Evolutionary conservation across 768 basidiomycete species (phyloP), one percentile per base, ranked within the genome.

Genomic region (Gymnopilus junonius): DNA sequence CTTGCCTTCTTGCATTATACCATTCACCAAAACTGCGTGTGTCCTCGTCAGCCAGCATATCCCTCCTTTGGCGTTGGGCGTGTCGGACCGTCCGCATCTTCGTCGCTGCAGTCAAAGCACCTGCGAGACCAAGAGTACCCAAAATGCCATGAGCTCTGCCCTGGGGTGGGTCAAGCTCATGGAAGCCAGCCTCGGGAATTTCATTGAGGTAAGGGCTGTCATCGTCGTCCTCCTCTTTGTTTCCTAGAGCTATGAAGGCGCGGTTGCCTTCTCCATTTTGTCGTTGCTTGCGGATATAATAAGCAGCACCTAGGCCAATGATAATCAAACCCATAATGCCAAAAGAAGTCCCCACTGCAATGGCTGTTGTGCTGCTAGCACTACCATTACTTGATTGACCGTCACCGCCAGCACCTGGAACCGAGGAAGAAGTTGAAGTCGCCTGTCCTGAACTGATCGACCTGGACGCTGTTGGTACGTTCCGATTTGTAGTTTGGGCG

Each of bases 21-120:
- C 78, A 79, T 21, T 75, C 75, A 14, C 75, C 74, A 65, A 90
- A 86, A 15, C 85, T 82, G 8, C 81, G 79, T 2, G 82, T 79
- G 67, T 93, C 92, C 73, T 93, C 92, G 58, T 94, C 91, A 3
- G 86, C 90, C 34, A 93, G 82, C 84, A 93, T 92, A 70, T 93
- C 90, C 31, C 83, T 81, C 31, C 91, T 81, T 58, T 79, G 67
- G 23, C 68, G 65, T 55, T 71, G 58, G 62, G 72, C 68, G 50
- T 71, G 66, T 23, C 63, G 65, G 23, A 69, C 62, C 37, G 64
- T 71, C 39, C 70, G 71, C 48, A 74, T 69, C 40, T 68, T 73
- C 1, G 70, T 60, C 23, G 65, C 66, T 23, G 74, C 75, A 55
- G 78, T 75, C 34, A 80, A 63, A n/a, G 75, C 73, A 23, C 75